Evolutionary conservation across 768 basidiomycete genomes (phyloP).

Genomic region (Termitomyces sp.): DNA sequence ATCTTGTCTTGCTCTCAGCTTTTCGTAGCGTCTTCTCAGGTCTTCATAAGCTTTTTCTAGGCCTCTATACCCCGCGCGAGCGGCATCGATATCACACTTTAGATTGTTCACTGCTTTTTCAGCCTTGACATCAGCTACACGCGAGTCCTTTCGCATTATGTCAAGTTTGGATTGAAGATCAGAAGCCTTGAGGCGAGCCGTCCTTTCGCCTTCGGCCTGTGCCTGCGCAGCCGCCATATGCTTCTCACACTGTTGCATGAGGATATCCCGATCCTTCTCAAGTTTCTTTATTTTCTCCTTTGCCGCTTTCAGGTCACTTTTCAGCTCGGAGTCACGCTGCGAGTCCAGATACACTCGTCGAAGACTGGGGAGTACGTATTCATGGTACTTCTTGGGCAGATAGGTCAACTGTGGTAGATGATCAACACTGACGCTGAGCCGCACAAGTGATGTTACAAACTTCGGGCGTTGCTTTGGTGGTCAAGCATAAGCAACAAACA

Average conservation of each 20-base stretch:
- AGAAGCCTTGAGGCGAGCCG: conserved; percentile 16
- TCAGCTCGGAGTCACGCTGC: conserved; percentile 15
- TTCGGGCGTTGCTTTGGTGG: conserved; percentile 36
- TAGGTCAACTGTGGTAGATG: conserved; percentile 18
- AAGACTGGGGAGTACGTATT: conserved; percentile 37
- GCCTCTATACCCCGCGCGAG: not conserved
- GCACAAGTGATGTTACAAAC: conserved; percentile 7
- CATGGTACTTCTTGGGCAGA: conserved; percentile 45
- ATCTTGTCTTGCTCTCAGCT: not conserved
- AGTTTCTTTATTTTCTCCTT: conserved; percentile 33
- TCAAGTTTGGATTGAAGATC: conserved; percentile 7
- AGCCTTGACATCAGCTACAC: not conserved
- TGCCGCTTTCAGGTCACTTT: conserved; percentile 29
- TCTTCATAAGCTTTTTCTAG: conserved; percentile 16
- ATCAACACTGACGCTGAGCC: not conserved
- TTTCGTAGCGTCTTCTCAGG: conserved; percentile 11
- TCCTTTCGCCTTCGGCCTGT: conserved; percentile 20
- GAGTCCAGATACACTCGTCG: conserved; percentile 46
- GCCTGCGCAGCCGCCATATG: conserved; percentile 29
- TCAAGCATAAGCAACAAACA: not conserved
- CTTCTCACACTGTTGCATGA: conserved; percentile 39
- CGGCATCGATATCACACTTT: not conserved
- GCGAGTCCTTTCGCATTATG: not conserved
- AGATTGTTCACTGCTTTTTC: not conserved
- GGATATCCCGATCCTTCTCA: conserved; percentile 32